Evolutionary conservation across 441 rosid genomes (phyloP).

Genomic region (Populus hybrid): DNA sequence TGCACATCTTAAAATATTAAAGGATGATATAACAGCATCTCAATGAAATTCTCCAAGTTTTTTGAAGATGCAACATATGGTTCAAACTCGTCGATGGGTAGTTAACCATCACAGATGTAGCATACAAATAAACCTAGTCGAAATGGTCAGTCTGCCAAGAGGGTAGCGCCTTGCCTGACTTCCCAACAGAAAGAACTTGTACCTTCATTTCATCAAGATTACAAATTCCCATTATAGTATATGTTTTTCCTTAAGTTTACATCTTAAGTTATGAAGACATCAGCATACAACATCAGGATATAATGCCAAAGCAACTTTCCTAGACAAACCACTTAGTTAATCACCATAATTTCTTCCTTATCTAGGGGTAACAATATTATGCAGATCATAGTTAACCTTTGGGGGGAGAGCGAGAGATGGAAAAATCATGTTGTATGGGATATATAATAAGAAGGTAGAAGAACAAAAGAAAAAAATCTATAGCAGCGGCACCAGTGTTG

Average conservation of each 20-base stretch:
- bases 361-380: background rate
- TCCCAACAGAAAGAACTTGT: no score
- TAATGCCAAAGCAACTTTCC: background rate
- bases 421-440: background rate
- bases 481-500: constrained; percentile 8
- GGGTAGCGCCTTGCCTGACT: no score
- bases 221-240: background rate
- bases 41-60: background rate
- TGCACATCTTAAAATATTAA: background rate
- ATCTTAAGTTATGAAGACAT: background rate
- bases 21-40: background rate
- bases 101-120: background rate
- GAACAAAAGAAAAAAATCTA: background rate
- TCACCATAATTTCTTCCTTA: no score
- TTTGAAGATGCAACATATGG: background rate
- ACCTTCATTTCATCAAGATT: background rate
- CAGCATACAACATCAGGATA: background rate
- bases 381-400: background rate
- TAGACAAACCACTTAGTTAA: no score
- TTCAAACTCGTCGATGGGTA: background rate
- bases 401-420: background rate
- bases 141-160: no score
- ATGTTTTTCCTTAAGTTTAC: background rate
- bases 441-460: background rate
- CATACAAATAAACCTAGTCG: background rate